Percentiles rank a stretch among this genome's conserved stretches.
These are phyloP conservation scores for Fusarium sp. DNA, from an alignment of 2,329 filamentous ascomycete genomes.

Conservation along the genomic window DNA sequence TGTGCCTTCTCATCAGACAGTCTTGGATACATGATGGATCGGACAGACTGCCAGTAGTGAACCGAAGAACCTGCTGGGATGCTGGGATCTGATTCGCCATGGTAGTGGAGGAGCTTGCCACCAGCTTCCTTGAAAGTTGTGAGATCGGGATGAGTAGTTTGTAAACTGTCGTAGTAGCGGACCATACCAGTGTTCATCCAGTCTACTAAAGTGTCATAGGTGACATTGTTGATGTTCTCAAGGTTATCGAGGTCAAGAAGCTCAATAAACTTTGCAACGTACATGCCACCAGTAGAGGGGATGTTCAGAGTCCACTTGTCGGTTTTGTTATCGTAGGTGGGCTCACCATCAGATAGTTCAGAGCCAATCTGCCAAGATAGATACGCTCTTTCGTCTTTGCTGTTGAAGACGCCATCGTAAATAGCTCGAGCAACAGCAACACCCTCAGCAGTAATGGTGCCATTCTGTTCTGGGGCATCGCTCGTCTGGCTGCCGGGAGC, in stretches of 20 bases:
- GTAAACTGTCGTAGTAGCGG: background rate
- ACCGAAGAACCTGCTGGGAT: background rate
- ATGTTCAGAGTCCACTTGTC: background rate
- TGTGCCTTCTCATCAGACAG: background rate
- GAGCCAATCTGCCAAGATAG: background rate
- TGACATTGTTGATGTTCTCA: background rate
- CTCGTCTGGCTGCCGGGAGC: background rate
- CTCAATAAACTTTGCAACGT: constrained; percentile 1
- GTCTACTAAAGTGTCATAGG: background rate
- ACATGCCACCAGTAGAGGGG: background rate
- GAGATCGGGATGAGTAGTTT: constrained; percentile 1
- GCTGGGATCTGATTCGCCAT: background rate
- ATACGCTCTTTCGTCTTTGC: background rate
- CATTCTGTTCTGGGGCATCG: background rate
- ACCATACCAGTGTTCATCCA: background rate
- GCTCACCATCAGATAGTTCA: background rate
- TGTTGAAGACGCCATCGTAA: background rate
- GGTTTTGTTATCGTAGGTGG: background rate
- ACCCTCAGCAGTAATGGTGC: background rate
- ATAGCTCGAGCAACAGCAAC: background rate
- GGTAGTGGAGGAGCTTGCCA: constrained; percentile 3
- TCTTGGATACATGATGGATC: background rate
- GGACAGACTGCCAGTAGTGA: constrained; percentile 3
- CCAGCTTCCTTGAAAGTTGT: background rate
- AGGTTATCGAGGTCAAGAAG: background rate